phyloP scores from a whole-genome alignment of 169 alveolate genomes.

The Eimeria sp. region DNA sequence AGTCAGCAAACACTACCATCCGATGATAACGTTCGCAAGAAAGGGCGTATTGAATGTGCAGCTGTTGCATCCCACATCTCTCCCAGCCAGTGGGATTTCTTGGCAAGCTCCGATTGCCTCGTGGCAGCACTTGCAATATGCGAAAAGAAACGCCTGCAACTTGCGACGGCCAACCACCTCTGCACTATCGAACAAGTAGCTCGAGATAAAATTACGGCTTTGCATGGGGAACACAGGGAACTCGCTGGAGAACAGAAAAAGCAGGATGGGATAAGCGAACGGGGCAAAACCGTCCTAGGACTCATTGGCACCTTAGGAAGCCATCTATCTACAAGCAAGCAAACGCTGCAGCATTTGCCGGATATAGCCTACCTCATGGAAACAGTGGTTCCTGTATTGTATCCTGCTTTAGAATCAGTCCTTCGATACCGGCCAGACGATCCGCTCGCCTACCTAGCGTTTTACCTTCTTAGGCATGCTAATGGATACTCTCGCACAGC shows the following conservation, averaged over 20 bases:
- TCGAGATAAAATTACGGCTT: not conserved
- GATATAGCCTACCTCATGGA: conserved; percentile 69
- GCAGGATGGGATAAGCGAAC: not conserved
- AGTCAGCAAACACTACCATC: not conserved
- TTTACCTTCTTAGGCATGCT: conserved; percentile 78
- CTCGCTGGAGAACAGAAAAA: not conserved
- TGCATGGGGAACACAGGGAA: not conserved
- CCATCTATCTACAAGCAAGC: not conserved
- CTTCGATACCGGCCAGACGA: conserved; percentile 76
- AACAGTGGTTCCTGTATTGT: conserved; percentile 74
- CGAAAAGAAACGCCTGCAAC: conserved; percentile 28
- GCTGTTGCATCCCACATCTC: conserved; percentile 32
- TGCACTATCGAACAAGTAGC: not conserved
- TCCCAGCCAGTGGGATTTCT: conserved; percentile 63
- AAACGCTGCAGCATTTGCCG: not conserved
- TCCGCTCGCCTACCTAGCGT: conserved; percentile 75
- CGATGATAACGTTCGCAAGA: not conserved
- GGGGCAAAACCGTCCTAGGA: not conserved
- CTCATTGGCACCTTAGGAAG: not conserved
- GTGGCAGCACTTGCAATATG: conserved; percentile 40
- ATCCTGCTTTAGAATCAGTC: conserved; percentile 73
- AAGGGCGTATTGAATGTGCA: conserved; percentile 25
- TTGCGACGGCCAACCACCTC: not conserved
- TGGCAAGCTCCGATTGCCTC: conserved; percentile 49
- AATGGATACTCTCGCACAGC: conserved; percentile 50